Conservation (phyloP, 164 flowering plant genomes). For the Hamamelis virginiana region DNA sequence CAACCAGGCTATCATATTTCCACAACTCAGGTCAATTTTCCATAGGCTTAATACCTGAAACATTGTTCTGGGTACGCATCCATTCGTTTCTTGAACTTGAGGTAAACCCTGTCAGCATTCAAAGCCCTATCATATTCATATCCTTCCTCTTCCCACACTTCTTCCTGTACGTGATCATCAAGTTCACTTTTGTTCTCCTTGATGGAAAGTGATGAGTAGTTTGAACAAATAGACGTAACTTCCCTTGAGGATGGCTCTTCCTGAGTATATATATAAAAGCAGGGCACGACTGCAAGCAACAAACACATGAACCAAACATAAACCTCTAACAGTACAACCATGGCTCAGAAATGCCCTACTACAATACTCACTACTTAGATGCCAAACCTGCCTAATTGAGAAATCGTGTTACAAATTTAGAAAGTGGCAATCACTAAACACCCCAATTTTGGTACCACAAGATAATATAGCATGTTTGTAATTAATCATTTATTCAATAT, state of each 20-base stretch:
- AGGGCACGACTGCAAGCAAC: conserved; percentile 77
- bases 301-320: conserved; percentile 9
- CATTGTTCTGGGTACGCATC: conserved; percentile 89
- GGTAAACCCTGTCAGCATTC: conserved; percentile 80
- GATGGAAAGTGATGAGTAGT: conserved; percentile 39
- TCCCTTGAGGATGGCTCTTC: conserved; percentile 43
- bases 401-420: no score
- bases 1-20: no score
- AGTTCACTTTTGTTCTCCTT: conserved; percentile 33
- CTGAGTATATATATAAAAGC: conserved; percentile 71
- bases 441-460: no score
- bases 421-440: no score
- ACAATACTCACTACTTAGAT: background rate
- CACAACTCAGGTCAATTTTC: conserved; percentile 1
- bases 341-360: background rate
- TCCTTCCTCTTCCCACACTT: conserved; percentile 69
- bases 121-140: conserved; percentile 88
- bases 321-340: background rate
- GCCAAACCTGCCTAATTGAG: background rate
- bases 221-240: conserved; percentile 33
- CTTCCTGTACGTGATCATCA: conserved; percentile 44
- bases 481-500: no score
- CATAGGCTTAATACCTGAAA: conserved; percentile 56
- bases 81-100: conserved; percentile 83
- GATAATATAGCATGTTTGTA: no score